phyloP scores from a whole-genome alignment of 176 grass and related monocot species.

The Melocanna baccifera region DNA sequence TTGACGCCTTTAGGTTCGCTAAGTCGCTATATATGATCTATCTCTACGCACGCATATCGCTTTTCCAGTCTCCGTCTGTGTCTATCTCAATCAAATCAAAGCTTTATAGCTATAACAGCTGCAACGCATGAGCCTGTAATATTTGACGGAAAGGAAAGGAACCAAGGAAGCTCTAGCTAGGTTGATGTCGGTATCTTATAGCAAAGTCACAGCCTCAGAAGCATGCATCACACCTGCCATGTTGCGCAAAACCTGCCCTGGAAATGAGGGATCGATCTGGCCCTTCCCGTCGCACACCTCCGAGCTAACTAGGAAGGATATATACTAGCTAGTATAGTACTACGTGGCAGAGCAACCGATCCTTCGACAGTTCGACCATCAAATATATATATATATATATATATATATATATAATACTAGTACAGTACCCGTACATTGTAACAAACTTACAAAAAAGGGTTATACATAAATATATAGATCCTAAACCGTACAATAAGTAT shows the following conservation, averaged over 20 bases:
- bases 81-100: not conserved
- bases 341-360: not conserved
- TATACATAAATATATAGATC: too few relatives aligned
- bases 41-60: not conserved
- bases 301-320: not conserved
- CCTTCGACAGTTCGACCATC: not conserved
- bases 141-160: not conserved
- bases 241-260: conserved; percentile 31
- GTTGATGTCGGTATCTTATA: not conserved
- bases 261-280: conserved; percentile 37
- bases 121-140: not conserved
- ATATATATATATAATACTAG: too few relatives aligned
- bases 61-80: not conserved
- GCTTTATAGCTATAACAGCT: not conserved
- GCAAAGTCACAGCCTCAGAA: not conserved
- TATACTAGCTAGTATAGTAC: not conserved
- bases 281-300: not conserved
- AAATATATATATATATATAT: not conserved
- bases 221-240: conserved; percentile 2
- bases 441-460: too few relatives aligned
- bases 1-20: not conserved
- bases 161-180: not conserved
- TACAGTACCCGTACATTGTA: too few relatives aligned
- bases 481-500: too few relatives aligned
- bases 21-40: not conserved